phyloP scores from a whole-genome alignment of 1,139 yeast species.

The Suhomyces guaymorum region DNA sequence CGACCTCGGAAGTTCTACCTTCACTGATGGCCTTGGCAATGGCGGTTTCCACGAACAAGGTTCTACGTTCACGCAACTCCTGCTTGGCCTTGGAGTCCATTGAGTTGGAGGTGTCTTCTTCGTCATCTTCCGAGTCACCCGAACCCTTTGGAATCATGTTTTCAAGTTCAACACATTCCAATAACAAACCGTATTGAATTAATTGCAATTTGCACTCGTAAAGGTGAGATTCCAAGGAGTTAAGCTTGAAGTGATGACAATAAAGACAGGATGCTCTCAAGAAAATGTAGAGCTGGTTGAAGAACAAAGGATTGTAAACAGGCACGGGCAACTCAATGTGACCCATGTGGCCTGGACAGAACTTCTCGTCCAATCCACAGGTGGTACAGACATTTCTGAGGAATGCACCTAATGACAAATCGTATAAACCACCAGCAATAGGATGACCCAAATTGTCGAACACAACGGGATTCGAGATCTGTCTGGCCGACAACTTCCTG shows the following conservation, averaged over 20 bases:
- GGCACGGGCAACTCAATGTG: constrained; percentile 96
- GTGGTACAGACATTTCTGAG: constrained; percentile 86
- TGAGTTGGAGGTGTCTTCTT: constrained; percentile 23
- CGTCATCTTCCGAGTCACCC: constrained; percentile 28
- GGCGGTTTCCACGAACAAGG: constrained; percentile 65
- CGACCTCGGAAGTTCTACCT: constrained; percentile 67
- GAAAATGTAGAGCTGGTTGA: constrained; percentile 83
- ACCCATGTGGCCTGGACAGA: constrained; percentile 98
- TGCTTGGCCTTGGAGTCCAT: constrained; percentile 42
- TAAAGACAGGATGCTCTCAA: constrained; percentile 84
- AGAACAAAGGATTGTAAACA: constrained; percentile 91
- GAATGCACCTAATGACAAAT: constrained; percentile 91
- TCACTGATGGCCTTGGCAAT: constrained; percentile 76
- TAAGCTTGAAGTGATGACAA: constrained; percentile 83
- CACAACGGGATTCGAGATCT: constrained; percentile 91
- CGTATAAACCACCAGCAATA: constrained; percentile 88
- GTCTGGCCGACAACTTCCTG: constrained; percentile 85
- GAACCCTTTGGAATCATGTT: constrained; percentile 47
- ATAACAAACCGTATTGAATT: constrained; percentile 83
- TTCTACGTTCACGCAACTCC: constrained; percentile 60
- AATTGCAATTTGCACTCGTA: constrained; percentile 76
- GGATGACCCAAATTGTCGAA: constrained; percentile 97
- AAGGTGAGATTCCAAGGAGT: constrained; percentile 67
- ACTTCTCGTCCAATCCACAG: constrained; percentile 92
- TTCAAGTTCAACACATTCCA: constrained; percentile 76